These are phyloP conservation scores for Gonium pectorale DNA, from an alignment of 139 green algal genomes.

Conservation along the genomic window DNA sequence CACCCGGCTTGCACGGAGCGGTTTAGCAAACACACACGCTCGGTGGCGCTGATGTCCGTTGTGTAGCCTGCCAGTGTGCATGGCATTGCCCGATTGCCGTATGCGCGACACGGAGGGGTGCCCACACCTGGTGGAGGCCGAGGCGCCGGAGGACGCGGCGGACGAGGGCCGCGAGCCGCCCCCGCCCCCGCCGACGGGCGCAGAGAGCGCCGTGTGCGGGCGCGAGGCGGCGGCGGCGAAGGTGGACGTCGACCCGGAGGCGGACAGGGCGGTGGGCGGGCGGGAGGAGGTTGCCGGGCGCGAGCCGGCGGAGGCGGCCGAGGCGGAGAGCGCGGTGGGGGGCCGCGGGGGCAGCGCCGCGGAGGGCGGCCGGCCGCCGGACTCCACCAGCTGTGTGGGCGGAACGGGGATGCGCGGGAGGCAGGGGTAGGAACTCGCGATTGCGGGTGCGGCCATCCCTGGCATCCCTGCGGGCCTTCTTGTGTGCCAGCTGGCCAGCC, in stretches of 20 bases:
- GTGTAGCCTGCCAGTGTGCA: too few relatives aligned
- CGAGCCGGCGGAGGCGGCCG: not conserved
- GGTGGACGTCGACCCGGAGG: slow-evolving; percentile 32
- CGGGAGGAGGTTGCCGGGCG: slow-evolving; percentile 32
- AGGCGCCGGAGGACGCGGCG: slow-evolving; percentile 24
- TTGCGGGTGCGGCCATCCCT: too few relatives aligned
- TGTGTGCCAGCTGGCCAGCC: too few relatives aligned
- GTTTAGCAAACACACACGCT: too few relatives aligned
- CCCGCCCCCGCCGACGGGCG: not conserved
- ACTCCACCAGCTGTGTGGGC: not conserved
- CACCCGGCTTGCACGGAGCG: too few relatives aligned
- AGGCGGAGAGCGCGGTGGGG: not conserved
- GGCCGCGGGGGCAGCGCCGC: slow-evolving; percentile 9
- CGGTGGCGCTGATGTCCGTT: too few relatives aligned
- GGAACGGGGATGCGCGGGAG: not conserved
- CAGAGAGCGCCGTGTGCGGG: not conserved
- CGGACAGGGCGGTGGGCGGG: slow-evolving; percentile 9
- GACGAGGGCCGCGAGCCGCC: slow-evolving; percentile 15
- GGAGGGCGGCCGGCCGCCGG: slow-evolving; percentile 4
- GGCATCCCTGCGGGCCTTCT: too few relatives aligned
- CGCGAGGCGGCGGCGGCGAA: slow-evolving; percentile 27
- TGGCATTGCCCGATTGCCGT: too few relatives aligned
- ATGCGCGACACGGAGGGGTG: too few relatives aligned
- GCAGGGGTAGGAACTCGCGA: not conserved
- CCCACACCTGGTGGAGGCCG: slow-evolving; percentile 3